Evolutionary conservation across 495 filamentous ascomycete genomes (phyloP), one percentile per base, ranked within the genome.

Genomic region (Pyronema omphalodes): DNA sequence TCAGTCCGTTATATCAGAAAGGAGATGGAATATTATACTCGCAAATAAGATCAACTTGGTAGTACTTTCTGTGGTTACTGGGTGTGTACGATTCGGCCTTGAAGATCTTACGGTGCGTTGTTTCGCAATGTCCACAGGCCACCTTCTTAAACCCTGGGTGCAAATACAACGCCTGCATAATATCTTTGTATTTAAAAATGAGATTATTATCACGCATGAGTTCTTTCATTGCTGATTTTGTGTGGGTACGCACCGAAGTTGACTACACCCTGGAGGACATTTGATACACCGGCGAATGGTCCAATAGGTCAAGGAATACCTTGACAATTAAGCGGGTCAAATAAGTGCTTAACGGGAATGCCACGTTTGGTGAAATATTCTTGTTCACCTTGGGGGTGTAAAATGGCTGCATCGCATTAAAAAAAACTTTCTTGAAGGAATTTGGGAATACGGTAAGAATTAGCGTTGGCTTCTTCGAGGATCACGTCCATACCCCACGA

Each of bases 401-500:
- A 40, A 82, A 63, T 0, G 79, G 79, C 7, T 60, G 60, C 60
- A 63, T 58, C 3, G 50, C 60, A n/a, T 60, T 63, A 3, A 60
- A 49, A 6, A 51, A 58, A 55, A 80, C 69, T 8, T 71, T 72
- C 37, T 69, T 58, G 68, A 80, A 77, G 51, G 77, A 72, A 29
- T 74, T 69, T 0, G 79, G 79, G 57, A 83, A 78, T 3, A 76
- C 78, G 34, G 73, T 71, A 15, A 80, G 61, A 51, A 79, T 71
- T 9, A 83, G 69, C 54, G 80, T 79, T 59, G 75, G 77, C 58
- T 81, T 75, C 36, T 77, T 70, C 33, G 76, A 71, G 37, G 39
- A 70, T 68, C 23, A 74, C 73, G 51, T 77, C 73, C 60, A 68
- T 56, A 74, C 84, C 86, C 84, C 84, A 94, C 60, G 83, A 88